Conservation (phyloP, 2,329 filamentous ascomycete species). For the Pezicula neosporulosa region DNA sequence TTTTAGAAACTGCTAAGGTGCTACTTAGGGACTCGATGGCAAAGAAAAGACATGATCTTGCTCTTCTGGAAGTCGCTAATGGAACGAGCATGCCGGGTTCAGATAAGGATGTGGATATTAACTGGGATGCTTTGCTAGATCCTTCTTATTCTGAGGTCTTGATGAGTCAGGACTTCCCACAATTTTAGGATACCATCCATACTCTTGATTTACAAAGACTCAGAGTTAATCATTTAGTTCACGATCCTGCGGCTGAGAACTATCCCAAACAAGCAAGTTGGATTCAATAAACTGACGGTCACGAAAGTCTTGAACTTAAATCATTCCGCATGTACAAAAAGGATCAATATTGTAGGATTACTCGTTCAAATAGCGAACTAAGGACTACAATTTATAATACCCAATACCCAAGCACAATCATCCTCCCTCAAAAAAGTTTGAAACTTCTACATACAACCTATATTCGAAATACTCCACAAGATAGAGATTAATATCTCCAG, state of each 20-base stretch:
- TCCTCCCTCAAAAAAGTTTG: too few species aligned
- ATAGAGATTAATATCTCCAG: too few species aligned
- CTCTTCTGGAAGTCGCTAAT: constrained; percentile 14
- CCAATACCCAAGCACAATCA: too few species aligned
- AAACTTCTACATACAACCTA: too few species aligned
- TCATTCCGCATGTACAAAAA: too few species aligned
- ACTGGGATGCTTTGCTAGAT: constrained; percentile 20
- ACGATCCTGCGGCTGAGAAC: neutral
- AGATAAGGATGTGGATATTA: constrained; percentile 8
- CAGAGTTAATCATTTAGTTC: neutral
- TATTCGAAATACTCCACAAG: too few species aligned
- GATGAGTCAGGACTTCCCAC: neutral
- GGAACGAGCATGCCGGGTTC: neutral
- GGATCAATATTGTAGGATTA: too few species aligned
- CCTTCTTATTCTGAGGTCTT: constrained; percentile 12
- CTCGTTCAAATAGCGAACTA: too few species aligned
- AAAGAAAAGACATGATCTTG: constrained; percentile 23
- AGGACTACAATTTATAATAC: too few species aligned
- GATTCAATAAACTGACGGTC: too few species aligned
- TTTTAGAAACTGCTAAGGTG: constrained; percentile 19
- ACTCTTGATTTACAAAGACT: neutral
- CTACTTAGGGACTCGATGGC: constrained; percentile 21
- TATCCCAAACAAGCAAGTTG: too few species aligned
- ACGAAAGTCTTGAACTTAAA: too few species aligned
- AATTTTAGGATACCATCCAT: neutral